phyloP scores from a whole-genome alignment of 164 flowering plant genomes.

The Sextonia rubra region DNA sequence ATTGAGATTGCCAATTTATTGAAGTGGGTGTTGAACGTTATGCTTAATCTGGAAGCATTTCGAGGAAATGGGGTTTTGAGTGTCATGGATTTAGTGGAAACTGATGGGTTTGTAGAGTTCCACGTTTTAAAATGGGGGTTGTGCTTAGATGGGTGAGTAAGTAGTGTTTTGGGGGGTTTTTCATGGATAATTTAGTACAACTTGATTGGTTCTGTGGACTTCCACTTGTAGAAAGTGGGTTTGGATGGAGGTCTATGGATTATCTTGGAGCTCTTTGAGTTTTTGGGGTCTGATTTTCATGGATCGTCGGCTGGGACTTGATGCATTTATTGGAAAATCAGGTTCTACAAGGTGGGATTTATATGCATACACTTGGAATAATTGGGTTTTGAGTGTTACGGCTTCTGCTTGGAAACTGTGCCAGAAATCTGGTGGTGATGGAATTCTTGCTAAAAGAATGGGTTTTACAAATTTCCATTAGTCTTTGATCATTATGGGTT shows the following conservation, averaged over 20 bases:
- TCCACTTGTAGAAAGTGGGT: slow-evolving; percentile 1
- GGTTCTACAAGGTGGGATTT: slow-evolving; percentile 1
- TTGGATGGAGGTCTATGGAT: background rate
- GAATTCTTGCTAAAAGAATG: background rate
- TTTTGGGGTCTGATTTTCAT: background rate
- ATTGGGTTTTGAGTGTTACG: background rate
- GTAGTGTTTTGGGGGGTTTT: background rate
- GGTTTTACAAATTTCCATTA: background rate
- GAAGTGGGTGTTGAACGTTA: slow-evolving; percentile 1
- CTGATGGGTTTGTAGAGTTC: background rate
- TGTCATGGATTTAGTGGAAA: background rate
- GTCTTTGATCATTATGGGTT: background rate
- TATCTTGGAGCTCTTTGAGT: background rate
- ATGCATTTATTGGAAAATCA: background rate
- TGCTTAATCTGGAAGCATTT: background rate
- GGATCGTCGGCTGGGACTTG: background rate
- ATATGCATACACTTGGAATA: background rate
- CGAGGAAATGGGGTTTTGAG: background rate
- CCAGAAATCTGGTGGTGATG: background rate
- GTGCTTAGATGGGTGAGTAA: background rate
- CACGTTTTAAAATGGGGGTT: background rate
- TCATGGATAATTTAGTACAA: background rate
- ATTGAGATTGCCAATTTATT: background rate
- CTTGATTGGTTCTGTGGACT: background rate
- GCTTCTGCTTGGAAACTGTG: slow-evolving; percentile 2